Evolutionary conservation across 768 basidiomycete species (phyloP), one percentile per base, ranked within the genome.

Genomic region (Chlorophyllum brunneum): DNA sequence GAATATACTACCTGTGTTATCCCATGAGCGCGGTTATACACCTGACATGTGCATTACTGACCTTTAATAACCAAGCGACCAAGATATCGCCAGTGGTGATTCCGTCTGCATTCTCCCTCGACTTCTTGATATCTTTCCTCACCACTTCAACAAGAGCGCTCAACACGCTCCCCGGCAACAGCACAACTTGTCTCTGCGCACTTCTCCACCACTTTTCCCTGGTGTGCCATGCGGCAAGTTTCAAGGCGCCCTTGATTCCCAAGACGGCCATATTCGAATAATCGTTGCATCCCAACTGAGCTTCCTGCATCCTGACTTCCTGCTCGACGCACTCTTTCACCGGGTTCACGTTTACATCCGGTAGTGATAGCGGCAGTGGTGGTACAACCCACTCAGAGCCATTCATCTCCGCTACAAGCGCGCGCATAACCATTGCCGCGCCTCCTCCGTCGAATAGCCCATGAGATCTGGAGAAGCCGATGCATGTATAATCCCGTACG

Each of bases 371-470:
- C 2, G 69, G 73, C 13, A 64, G 55, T 3, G 67, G 60, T 2
- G 75, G 74, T 5, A 66, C 61, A 11, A 52, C 44, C 74, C 75
- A 76, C 22, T 68, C 62, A 16, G 62, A 41, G 0, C 69, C 68
- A 2, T 58, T 64, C 60, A 75, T 63, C 53, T 77, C 75, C 5
- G 71, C 67, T 7, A 70, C 63, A 8, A 77, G 60, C 6, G 73
- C 73, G 24, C 61, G 63, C 55, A 72, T 61, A 23, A 77, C 56
- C 6, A 61, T 51, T 8, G 70, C 62, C 11, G 70, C 71, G 16
- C 73, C 74, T 23, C 68, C 59, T 24, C 69, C 75, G 48, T 76
- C 74, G 42, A 76, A 72, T 5, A 75, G 55, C 1, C 73, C 74
- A 59, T 74, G 74, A 15, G 66, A 70, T 22, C 69, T 64, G 15